Conservation (phyloP, 2,329 filamentous ascomycete species). For the Verticillium dahliae region DNA sequence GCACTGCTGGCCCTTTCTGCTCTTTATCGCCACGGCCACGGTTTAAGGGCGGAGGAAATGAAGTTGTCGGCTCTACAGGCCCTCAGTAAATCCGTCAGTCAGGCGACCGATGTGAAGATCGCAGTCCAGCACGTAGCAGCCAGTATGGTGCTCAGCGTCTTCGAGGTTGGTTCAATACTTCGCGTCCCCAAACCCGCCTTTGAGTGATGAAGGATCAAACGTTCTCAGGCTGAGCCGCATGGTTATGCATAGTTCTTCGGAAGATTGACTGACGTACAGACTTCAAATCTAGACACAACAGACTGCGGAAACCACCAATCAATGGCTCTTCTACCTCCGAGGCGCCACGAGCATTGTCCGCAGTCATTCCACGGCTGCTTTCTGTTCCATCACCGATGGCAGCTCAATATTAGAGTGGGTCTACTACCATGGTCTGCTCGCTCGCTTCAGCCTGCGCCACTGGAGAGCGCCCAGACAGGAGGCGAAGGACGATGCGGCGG, state of each 20-base stretch:
- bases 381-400: constrained; percentile 2
- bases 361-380: background rate
- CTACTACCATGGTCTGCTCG: constrained; percentile 19
- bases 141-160: constrained; percentile 19
- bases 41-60: constrained; percentile 14
- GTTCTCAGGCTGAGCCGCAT: no score
- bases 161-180: constrained; percentile 16
- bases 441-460: constrained; percentile 19
- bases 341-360: constrained; percentile 15
- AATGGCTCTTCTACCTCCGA: constrained; percentile 20
- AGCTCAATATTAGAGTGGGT: constrained; percentile 18
- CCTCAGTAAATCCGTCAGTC: constrained; percentile 14
- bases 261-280: background rate
- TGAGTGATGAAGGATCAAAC: no score
- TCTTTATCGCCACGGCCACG: constrained; percentile 14
- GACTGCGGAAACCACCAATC: constrained; percentile 15
- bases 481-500: no score
- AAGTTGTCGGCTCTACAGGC: constrained; percentile 16
- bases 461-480: constrained; percentile 11
- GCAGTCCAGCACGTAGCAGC: constrained; percentile 21
- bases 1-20: constrained; percentile 18
- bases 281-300: constrained; percentile 12
- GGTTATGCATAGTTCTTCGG: no score
- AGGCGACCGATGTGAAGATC: constrained; percentile 7
- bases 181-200: background rate